Evolutionary conservation across 176 grass and related monocot species (phyloP).

Genomic region (Stipa capillata): DNA sequence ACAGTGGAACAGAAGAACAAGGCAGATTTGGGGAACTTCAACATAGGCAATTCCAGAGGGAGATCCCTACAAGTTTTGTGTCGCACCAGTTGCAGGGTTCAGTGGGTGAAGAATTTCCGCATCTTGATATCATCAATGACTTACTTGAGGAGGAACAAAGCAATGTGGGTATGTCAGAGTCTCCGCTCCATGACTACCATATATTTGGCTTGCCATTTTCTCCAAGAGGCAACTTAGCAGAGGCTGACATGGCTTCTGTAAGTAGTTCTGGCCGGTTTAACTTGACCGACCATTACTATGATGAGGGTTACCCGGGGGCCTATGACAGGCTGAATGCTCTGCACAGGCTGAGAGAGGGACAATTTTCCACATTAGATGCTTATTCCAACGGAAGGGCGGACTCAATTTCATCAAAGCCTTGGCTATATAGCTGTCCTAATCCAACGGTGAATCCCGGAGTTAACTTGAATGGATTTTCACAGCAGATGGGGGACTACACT

Average conservation of each 20-base stretch:
- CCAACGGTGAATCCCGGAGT: constrained; percentile 36
- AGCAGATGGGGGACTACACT: constrained; percentile 31
- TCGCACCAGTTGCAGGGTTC: constrained; percentile 36
- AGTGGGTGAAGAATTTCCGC: constrained; percentile 75
- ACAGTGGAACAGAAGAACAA: constrained; percentile 25
- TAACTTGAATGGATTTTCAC: constrained; percentile 31
- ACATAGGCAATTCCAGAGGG: constrained; percentile 25
- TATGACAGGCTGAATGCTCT: constrained; percentile 38
- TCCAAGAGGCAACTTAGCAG: constrained; percentile 26
- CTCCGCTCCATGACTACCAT: constrained; percentile 33
- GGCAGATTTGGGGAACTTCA: constrained; percentile 18
- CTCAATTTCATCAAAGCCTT: constrained; percentile 17
- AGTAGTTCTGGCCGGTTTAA: constrained; percentile 41
- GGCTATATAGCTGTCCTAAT: constrained; percentile 41
- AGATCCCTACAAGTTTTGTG: constrained; percentile 25
- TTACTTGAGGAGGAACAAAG: constrained; percentile 79
- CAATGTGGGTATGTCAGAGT: constrained; percentile 24
- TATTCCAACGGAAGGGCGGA: constrained; percentile 38
- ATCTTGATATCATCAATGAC: constrained; percentile 96
- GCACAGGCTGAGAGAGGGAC: constrained; percentile 37
- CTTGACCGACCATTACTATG: constrained; percentile 38
- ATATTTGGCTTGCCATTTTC: constrained; percentile 39
- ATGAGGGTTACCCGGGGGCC: constrained; percentile 12
- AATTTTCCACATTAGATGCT: constrained; percentile 30
- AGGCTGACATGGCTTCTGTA: constrained; percentile 23